Evolutionary conservation across 169 alveolate genomes (phyloP).

Genomic region (Theileria equi): DNA sequence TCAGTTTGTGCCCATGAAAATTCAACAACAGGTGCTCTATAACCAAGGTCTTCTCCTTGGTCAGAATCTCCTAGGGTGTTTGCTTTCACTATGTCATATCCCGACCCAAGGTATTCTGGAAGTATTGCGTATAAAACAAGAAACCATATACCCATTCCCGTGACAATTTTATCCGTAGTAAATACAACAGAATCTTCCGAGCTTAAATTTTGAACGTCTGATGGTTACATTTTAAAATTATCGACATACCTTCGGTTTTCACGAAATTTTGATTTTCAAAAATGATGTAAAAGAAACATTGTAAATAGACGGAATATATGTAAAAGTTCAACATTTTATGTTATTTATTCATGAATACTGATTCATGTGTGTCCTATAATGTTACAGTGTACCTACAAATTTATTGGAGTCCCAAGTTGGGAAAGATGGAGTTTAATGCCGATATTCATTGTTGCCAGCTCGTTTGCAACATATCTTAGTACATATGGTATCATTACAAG

Average conservation of each 20-base stretch:
- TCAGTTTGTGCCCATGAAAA: constrained; percentile 58
- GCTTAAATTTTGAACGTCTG: background rate
- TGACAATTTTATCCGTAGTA: constrained; percentile 42
- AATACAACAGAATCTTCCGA: constrained; percentile 12
- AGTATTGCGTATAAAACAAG: background rate
- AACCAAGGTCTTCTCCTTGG: constrained; percentile 60
- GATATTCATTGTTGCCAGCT: constrained; percentile 58
- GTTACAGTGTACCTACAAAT: background rate
- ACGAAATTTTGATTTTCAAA: background rate
- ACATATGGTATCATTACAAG: constrained; percentile 65
- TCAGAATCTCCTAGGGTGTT: constrained; percentile 37
- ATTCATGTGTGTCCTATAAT: background rate
- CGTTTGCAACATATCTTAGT: constrained; percentile 62
- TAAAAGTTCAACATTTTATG: background rate
- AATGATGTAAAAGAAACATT: background rate
- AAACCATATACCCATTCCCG: constrained; percentile 39
- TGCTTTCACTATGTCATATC: constrained; percentile 58
- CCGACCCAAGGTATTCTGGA: constrained; percentile 60
- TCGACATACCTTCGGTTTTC: background rate
- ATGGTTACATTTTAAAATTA: background rate
- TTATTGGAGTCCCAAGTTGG: constrained; percentile 50
- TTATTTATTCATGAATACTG: background rate
- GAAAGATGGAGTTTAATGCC: constrained; percentile 61
- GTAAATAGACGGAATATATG: background rate
- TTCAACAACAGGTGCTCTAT: constrained; percentile 59